Percentiles rank a stretch among this genome's conserved stretches.
phyloP scores from a whole-genome alignment of 78 protist species.

The Acrasis kona region DNA sequence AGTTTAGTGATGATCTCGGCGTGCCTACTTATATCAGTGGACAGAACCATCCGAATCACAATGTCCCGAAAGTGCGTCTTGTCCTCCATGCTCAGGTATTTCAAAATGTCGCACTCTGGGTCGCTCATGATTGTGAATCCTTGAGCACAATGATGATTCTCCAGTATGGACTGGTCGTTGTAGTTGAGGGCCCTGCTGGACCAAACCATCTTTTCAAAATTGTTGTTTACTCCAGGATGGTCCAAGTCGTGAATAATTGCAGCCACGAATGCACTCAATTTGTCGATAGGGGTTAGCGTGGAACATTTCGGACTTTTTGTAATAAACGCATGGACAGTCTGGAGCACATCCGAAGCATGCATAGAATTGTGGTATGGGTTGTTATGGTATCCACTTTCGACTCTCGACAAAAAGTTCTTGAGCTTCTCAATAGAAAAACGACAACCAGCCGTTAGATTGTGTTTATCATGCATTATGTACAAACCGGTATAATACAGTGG shows the following conservation, averaged over 20 bases:
- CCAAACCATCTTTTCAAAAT: background rate
- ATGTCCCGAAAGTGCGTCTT: background rate
- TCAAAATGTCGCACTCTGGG: conserved; percentile 15
- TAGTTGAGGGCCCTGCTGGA: background rate
- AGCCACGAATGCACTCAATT: conserved; percentile 8
- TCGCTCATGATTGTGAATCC: conserved; percentile 5
- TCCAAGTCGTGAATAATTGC: conserved; percentile 24
- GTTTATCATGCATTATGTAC: too few relatives aligned
- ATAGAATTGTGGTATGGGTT: conserved; percentile 26
- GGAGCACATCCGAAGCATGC: conserved; percentile 37
- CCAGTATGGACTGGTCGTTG: conserved; percentile 39
- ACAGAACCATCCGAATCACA: background rate
- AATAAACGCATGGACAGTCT: conserved; percentile 8
- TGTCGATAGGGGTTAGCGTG: background rate
- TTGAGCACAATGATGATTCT: conserved; percentile 42
- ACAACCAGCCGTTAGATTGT: too few relatives aligned
- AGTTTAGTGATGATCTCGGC: background rate
- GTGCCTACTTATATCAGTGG: conserved; percentile 34
- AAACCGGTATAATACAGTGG: too few relatives aligned
- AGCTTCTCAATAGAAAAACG: too few relatives aligned
- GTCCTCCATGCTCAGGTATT: background rate
- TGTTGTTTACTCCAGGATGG: conserved; percentile 27
- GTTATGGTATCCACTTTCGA: conserved; percentile 24
- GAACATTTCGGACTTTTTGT: background rate
- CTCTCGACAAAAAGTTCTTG: background rate